Evolutionary conservation across 176 grass and related monocot species (phyloP), one percentile per base, ranked within the genome.

Genomic region (Juncus effusus): DNA sequence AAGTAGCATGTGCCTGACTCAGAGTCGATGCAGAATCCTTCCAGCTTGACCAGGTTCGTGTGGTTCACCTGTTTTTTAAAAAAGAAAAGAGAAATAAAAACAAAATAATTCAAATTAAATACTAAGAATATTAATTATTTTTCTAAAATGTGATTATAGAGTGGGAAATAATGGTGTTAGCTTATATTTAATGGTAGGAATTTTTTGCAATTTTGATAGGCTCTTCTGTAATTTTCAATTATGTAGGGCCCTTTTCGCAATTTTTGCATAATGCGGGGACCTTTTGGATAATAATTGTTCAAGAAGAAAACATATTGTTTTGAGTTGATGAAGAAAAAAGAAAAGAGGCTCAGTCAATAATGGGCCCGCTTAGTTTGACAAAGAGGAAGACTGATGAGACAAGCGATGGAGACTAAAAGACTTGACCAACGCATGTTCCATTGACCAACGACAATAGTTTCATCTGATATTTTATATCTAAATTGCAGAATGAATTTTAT

Each of bases 21-120:
- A 9, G 68, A 42, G 76, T 99, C 82, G 56, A 99, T 79, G 77
- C 83, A 99, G 83, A 99, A 99, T 10, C 94, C 94, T 73, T 99
- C 94, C 40, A 99, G 94, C 68, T 90, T 99, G 35, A 99, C 89
- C 78, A 99, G 78, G 78, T 99, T 99, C 72, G 78, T 90, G 42
- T 99, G 94, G 72, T 99, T 99, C 58, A 99, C 94, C 94, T 99
- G 73, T 53, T 28, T 28, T 28, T 28, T 28, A 67, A 47, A 3
- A 12, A 6, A 3, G 0, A n/a, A n/a, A n/a, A 58, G 0, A 28
- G 19, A 28, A 28, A 28, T 28, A 28, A 28, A 28, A 28, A 28
- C 19, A 28, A 28, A 28, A 28, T 28, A 28, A 28, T 28, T 28
- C 19, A 28, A 28, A 28, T 28, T 28, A 28, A 28, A 28, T 28